These are phyloP conservation scores for Talaromyces sp. DNA, from an alignment of 2,329 filamentous ascomycete genomes.

Conservation along the genomic window DNA sequence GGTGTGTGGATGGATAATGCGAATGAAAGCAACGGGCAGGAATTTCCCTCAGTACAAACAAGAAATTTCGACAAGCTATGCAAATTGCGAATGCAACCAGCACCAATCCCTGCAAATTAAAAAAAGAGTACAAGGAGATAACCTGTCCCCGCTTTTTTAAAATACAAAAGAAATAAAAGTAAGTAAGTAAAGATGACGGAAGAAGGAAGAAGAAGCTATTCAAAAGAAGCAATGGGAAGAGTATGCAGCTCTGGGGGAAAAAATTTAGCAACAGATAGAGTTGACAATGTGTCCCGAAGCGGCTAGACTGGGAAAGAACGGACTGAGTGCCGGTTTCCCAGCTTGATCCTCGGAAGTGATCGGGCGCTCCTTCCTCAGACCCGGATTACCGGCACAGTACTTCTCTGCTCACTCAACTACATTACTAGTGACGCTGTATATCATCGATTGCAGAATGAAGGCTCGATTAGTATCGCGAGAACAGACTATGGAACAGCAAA, in stretches of 20 bases:
- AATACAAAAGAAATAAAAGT: constrained; percentile 17
- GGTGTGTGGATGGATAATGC: neutral
- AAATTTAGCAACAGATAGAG: constrained; percentile 28
- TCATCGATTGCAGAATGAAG: too few relatives aligned
- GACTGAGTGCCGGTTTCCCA: neutral
- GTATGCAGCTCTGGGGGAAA: constrained; percentile 25
- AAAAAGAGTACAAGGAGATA: constrained; percentile 15
- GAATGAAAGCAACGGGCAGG: neutral
- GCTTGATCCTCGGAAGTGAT: constrained; percentile 32
- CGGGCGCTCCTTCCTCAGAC: constrained; percentile 24
- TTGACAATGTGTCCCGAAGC: neutral
- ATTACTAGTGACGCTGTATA: neutral
- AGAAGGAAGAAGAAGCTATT: constrained; percentile 1
- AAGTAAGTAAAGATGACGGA: neutral
- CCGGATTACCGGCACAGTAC: constrained; percentile 7
- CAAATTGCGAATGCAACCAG: constrained; percentile 8
- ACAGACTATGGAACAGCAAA: neutral
- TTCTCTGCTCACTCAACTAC: neutral
- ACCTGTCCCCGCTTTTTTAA: neutral
- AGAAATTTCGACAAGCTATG: constrained; percentile 1
- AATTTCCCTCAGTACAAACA: neutral
- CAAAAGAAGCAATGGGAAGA: constrained; percentile 14
- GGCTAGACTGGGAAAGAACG: neutral
- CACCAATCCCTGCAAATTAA: constrained; percentile 7
- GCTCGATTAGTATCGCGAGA: too few relatives aligned